phyloP scores from a whole-genome alignment of 768 basidiomycete species.

The Infundibulicybe gibba region DNA sequence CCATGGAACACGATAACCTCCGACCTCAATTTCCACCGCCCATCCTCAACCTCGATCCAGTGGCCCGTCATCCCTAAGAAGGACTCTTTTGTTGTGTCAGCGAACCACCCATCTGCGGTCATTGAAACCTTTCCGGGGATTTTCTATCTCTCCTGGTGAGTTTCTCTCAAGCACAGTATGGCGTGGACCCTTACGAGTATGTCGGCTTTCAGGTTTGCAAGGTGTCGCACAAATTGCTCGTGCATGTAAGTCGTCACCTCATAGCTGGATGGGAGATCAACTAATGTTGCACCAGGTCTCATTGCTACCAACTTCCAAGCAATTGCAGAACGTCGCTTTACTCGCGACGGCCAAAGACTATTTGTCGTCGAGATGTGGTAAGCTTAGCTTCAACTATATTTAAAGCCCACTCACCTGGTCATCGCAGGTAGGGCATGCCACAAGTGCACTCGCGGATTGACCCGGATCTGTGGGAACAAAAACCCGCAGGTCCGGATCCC shows the following conservation, averaged over 20 bases:
- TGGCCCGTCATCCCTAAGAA: conserved; percentile 12
- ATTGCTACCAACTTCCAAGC: background rate
- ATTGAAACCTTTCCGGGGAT: conserved; percentile 10
- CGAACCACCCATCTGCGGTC: conserved; percentile 8
- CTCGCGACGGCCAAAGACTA: background rate
- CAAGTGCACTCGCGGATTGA: too few species aligned
- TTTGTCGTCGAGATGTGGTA: too few species aligned
- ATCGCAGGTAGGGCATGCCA: too few species aligned
- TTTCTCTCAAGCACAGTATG: background rate
- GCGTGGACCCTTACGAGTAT: background rate
- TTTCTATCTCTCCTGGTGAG: conserved; percentile 2
- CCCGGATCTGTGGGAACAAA: too few species aligned
- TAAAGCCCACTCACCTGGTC: conserved; percentile 6
- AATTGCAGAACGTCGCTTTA: conserved; percentile 1
- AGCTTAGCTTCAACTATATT: too few species aligned
- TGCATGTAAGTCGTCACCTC: conserved; percentile 10
- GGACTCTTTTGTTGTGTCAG: conserved; percentile 8
- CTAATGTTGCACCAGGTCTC: background rate
- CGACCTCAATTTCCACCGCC: background rate
- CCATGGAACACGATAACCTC: conserved; percentile 1
- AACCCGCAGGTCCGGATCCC: too few species aligned
- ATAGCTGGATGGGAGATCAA: conserved; percentile 2
- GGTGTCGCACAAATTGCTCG: conserved; percentile 8
- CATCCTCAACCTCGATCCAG: conserved; percentile 5
- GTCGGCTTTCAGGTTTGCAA: background rate